Conservation (phyloP, 441 rosid species). For the California macrophylla region DNA sequence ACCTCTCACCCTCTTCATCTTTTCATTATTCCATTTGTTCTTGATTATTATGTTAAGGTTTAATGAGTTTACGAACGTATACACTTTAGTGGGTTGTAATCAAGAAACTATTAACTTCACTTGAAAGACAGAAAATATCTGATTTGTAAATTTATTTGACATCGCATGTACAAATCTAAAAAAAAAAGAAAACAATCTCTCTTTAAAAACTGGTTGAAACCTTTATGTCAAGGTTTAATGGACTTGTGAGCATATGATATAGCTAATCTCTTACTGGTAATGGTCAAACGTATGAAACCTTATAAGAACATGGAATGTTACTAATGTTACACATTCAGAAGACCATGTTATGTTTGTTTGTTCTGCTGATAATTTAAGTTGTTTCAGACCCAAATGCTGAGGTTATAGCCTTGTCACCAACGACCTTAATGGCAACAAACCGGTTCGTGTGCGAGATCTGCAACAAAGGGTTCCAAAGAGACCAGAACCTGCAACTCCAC, state of each 20-base stretch:
- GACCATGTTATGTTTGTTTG: not conserved
- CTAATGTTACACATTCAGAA: not conserved
- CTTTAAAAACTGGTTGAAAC: too few relatives aligned
- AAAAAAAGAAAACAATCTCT: too few relatives aligned
- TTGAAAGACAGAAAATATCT: too few relatives aligned
- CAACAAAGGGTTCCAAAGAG: slow-evolving; percentile 30
- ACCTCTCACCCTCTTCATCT: not conserved
- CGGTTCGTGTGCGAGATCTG: slow-evolving; percentile 44
- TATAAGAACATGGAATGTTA: not conserved
- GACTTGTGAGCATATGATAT: not conserved
- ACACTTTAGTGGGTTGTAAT: too few relatives aligned
- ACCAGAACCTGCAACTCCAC: slow-evolving; percentile 27
- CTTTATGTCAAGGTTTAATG: not conserved
- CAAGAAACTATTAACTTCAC: too few relatives aligned
- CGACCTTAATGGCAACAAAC: slow-evolving; percentile 42
- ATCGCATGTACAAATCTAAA: too few relatives aligned
- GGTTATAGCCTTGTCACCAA: slow-evolving; percentile 40
- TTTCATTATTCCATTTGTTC: not conserved
- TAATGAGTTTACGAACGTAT: too few relatives aligned
- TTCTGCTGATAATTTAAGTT: not conserved
- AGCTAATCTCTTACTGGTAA: not conserved
- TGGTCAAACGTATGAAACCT: not conserved
- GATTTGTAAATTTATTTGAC: too few relatives aligned
- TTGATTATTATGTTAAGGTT: not conserved
- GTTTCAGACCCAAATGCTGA: slow-evolving; percentile 36